These are phyloP conservation scores for Fusarium coffeatum DNA, from an alignment of 2,329 filamentous ascomycete genomes.

Conservation along the genomic window DNA sequence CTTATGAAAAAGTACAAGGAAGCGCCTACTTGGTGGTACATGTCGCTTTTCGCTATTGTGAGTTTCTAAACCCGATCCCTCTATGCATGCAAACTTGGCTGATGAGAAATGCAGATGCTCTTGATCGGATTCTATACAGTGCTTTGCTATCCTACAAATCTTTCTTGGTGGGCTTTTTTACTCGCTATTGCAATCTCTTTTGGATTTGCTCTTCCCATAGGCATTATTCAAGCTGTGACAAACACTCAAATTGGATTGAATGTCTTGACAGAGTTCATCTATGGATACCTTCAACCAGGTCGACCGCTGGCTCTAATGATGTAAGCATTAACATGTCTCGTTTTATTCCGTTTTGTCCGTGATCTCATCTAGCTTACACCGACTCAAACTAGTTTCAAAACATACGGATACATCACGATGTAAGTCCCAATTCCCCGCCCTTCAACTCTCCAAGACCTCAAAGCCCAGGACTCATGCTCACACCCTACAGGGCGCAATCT, in stretches of 20 bases:
- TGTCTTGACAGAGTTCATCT: slow-evolving; percentile 79
- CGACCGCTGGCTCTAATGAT: slow-evolving; percentile 79
- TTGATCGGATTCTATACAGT: slow-evolving; percentile 65
- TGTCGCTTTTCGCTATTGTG: slow-evolving; percentile 66
- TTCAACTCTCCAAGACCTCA: background rate
- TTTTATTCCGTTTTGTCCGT: background rate
- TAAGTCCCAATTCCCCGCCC: slow-evolving; percentile 22
- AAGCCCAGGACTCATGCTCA: slow-evolving; percentile 11
- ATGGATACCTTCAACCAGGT: slow-evolving; percentile 80
- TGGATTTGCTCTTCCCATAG: slow-evolving; percentile 73
- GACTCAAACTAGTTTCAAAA: slow-evolving; percentile 64
- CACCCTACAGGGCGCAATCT: slow-evolving; percentile 62
- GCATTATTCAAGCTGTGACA: slow-evolving; percentile 76
- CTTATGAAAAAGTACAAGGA: slow-evolving; percentile 72
- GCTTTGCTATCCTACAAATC: slow-evolving; percentile 72
- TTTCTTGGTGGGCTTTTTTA: slow-evolving; percentile 79
- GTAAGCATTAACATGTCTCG: slow-evolving; percentile 51
- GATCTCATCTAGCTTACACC: background rate
- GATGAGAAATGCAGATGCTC: slow-evolving; percentile 58
- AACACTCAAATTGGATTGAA: slow-evolving; percentile 79
- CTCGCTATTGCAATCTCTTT: slow-evolving; percentile 73
- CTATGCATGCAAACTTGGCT: slow-evolving; percentile 14
- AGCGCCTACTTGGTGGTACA: slow-evolving; percentile 73
- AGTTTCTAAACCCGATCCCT: slow-evolving; percentile 31
- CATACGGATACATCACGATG: slow-evolving; percentile 72